Evolutionary conservation across 2,329 filamentous ascomycete genomes (phyloP), one percentile per base, ranked within the genome.

Genomic region (Nothopassalora personata): DNA sequence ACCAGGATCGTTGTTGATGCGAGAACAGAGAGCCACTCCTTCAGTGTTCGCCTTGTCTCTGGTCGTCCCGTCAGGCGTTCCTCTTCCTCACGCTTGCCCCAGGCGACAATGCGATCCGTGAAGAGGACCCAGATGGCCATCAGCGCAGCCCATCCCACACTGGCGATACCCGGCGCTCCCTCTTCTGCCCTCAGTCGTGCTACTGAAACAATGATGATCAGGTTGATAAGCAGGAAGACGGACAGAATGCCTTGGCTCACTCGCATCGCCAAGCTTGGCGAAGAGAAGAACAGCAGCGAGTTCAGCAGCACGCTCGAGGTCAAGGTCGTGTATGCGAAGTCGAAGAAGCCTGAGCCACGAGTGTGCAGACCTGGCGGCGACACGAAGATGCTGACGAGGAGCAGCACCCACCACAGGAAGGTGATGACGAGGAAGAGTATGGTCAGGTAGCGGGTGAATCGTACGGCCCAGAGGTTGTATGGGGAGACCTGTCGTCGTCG

Each of bases 71-170:
- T 97, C 19, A 97, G 79, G 28, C 94, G 86, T 72, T 96, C 88
- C 72, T 99, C 94, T 73, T 97, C 94, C 68, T 97, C 91, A 1
- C 81, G 81, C 75, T 97, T 97, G 58, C 93, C 94, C 88, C 91
- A 96, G 68, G 88, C 83, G 8, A 99, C 94, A 4, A 89, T 86
- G 51, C 88, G 83, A 70, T 96, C 93, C 7, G 88, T 89, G 8
- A 87, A 68, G 19, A 97, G 79, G 27, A 88, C 88, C 85, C 91
- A 97, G 2, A 89, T 73, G 36, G 88, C 83, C 71, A 96, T 90
- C 49, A 94, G 64, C 2, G 91, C 80, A 18, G 90, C 89, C 92
- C 89, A 97, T 15, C 90, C 76, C 3, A 93, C 88, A 46, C 89
- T 94, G 9, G 84, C 85, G 57, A 94, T 88, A n/a, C 94, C 94